Base-by-base conservation (phyloP, 768 basidiomycete genomes). In the Hypsizygus marmoreus region DNA sequence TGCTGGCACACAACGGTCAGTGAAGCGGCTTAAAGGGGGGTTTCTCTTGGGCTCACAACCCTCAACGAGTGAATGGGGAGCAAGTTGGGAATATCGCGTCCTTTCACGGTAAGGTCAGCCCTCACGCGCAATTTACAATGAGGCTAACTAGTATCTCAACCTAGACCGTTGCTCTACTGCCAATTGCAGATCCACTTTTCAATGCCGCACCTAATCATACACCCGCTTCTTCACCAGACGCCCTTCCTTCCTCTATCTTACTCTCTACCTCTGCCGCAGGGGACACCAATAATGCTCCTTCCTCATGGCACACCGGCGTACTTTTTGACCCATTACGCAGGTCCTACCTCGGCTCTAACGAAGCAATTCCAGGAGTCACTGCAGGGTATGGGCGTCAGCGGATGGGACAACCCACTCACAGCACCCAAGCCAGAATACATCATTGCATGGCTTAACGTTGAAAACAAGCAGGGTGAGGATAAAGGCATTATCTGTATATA, bases 391-490 rank as follows among this genome's bases (percentile, higher is more conserved):
- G 88, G 88, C 14, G 77, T 75, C 1, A 75, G 79, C 19, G 64
- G 72, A 35, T 84, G 84, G 82, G 65, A 68, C 14, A 42, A 42
- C 44, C 35, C 40, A 47, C 29, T 45, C 30, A 32, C 62, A 63
- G 14, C 50, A 29, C 43, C 42, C 30, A 40, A 35, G 16, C 37
- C 49, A 24, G 39, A 38, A 29, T 57, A 81, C 60, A 63, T 88
- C 34, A 81, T 91, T 41, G 86, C 79, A 3, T 91, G 84, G 83
- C 73, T 90, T 28, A 76, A 74, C 24, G 84, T 91, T 14, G 80
- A 88, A 62, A 88, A 88, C 56, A 82, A 77, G 50, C 87, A 86
- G 52, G 87, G 86, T 24, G 88, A 91, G 60, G 86, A 88, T 53
- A 90, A 89, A 55, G 88, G 88, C 1, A 67, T 88, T 23, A 70